Evolutionary conservation across 345 rosid genomes (phyloP).

Genomic region (Salix udensis): DNA sequence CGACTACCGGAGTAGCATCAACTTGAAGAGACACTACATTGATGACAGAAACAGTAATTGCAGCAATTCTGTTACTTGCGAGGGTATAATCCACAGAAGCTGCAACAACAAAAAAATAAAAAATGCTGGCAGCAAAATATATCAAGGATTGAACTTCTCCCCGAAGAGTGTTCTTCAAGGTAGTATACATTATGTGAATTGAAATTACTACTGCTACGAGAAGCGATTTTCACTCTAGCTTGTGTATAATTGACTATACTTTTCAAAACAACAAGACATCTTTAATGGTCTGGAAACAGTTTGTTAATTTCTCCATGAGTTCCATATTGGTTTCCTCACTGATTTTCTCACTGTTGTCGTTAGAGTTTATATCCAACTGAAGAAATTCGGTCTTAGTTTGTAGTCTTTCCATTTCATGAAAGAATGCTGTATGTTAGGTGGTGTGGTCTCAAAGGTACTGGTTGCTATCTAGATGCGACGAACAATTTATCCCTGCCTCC

Average conservation of each 20-base stretch:
- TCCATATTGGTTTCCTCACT: too few species aligned
- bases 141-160: constrained; percentile 39
- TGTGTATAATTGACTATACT: neutral
- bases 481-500: too few species aligned
- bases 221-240: neutral
- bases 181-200: constrained; percentile 5
- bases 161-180: constrained; percentile 68
- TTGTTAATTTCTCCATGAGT: too few species aligned
- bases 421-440: too few species aligned
- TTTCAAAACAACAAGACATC: too few species aligned
- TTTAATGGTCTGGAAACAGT: too few species aligned
- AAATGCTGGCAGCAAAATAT: constrained; percentile 14
- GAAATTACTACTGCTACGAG: neutral
- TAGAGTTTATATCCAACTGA: too few species aligned
- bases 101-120: constrained; percentile 8
- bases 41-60: constrained; percentile 21
- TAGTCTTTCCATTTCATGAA: too few species aligned
- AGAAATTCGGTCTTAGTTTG: too few species aligned
- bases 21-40: constrained; percentile 3
- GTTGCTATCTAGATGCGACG: too few species aligned
- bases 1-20: neutral
- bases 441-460: too few species aligned
- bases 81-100: constrained; percentile 11
- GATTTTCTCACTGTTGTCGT: too few species aligned
- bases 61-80: constrained; percentile 8